Conservation (phyloP, 176 grass and related monocot species). For the Carex scoparia region DNA sequence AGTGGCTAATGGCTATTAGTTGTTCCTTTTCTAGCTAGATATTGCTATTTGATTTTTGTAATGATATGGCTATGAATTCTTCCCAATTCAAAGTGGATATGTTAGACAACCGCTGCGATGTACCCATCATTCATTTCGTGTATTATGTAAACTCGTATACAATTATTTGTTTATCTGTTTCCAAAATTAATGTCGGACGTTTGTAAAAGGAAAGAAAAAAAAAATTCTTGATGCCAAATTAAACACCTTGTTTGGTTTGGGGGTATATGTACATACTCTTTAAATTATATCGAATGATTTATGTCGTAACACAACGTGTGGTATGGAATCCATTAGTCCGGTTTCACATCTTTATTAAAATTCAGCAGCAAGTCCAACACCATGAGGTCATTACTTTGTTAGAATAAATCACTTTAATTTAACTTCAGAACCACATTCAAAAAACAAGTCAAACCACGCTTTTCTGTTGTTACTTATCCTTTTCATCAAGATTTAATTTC, state of each 20-base stretch:
- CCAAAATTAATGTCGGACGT: neutral
- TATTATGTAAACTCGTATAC: neutral
- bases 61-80: neutral
- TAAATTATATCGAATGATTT: neutral
- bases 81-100: neutral
- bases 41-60: conserved; percentile 6
- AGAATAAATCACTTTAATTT: neutral
- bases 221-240: neutral
- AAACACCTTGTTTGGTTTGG: neutral
- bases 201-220: neutral
- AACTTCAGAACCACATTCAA: neutral
- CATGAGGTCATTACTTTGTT: neutral
- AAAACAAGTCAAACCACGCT: neutral
- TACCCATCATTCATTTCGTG: conserved; percentile 15
- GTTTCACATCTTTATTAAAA: neutral
- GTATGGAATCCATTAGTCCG: neutral
- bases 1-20: neutral
- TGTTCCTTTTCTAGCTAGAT: neutral
- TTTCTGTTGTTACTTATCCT: neutral
- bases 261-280: neutral
- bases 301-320: neutral
- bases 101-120: conserved; percentile 10
- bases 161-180: conserved; percentile 1
- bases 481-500: neutral
- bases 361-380: neutral